Base-by-base conservation (phyloP, 257 asterid species). In the Jacaranda copaia region DNA sequence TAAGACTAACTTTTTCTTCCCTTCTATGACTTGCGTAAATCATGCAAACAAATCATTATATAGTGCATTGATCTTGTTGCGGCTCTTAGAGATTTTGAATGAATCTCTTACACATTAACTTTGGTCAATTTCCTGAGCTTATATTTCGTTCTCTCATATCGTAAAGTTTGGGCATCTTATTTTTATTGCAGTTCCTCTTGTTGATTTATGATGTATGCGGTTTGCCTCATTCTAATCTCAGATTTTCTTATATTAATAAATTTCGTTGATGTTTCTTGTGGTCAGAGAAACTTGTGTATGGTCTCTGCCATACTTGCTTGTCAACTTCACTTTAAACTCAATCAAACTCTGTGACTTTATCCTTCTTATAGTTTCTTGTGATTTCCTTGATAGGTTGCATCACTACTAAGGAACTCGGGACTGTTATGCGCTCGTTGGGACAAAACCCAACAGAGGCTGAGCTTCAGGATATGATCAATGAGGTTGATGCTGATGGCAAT, bases 391-490 rank as follows among this genome's bases (percentile, higher is more conserved):
- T 78, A 88, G 88, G 90, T 84, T 82, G 88, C 86, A 85, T 88
- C 81, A 85, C 92, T 55, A 85, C 87, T 32, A 88, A 80, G 84
- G 92, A 88, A 63, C 83, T 88, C 8, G 92, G 92, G 45, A 85
- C 87, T 42, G 90, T 88, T 72, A 88, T 88, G 92, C 90, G 90
- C n/a, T 84, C 92, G 8, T 74, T 88, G 87, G 86, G 88, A 53
- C 90, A 88, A 81, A 88, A 84, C 73, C 90, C 92, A 3, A 88
- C 92, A 0, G 92, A 88, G 75, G 90, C 85, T 36, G 90, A 85
- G 66, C 92, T 88, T 20, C 85, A 84, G 87, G 90, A 88, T 51
- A 88, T 88, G 92, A 85, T 88, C 79, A 84, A 84, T 36, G 90
- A 85, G 87, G 92, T 88, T 35, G 92, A 88, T 82, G 88, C 90